Percentiles rank a stretch among this genome's conserved stretches.
Conservation (phyloP, 305 asterid species). For the Fraxinus greggii region DNA sequence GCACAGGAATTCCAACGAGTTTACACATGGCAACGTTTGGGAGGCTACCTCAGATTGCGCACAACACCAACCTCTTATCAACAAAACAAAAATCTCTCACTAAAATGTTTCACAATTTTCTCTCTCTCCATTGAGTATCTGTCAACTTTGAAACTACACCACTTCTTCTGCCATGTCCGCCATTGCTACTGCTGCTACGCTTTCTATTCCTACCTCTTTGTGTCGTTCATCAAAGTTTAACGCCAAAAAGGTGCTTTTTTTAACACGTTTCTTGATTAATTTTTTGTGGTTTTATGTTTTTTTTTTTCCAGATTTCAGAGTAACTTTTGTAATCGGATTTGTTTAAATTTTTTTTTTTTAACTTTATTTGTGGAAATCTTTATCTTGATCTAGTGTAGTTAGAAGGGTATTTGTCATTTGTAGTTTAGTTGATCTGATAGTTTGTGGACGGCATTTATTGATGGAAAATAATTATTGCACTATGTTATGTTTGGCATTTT, state of each 20-base stretch:
- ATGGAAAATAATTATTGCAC: background rate
- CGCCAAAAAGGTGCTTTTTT: constrained; percentile 48
- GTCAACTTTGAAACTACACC: constrained; percentile 29
- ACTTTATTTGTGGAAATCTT: background rate
- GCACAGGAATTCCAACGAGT: constrained; percentile 19
- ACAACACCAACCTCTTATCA: constrained; percentile 58
- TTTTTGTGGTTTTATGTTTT: background rate
- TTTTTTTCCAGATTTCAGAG: background rate
- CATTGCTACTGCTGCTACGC: constrained; percentile 77
- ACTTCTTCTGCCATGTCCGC: constrained; percentile 55
- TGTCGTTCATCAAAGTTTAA: constrained; percentile 46
- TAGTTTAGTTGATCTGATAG: background rate
- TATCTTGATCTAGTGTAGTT: background rate
- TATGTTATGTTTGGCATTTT: background rate
- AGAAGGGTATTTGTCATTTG: background rate
- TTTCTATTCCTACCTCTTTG: constrained; percentile 56
- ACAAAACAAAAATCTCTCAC: constrained; percentile 24
- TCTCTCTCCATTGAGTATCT: constrained; percentile 12
- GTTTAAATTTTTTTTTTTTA: background rate
- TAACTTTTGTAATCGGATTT: background rate
- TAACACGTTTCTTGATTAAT: background rate
- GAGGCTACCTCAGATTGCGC: constrained; percentile 66
- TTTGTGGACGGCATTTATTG: background rate
- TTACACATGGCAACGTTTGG: constrained; percentile 57
- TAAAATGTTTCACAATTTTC: constrained; percentile 9